phyloP scores from a whole-genome alignment of 306 rosid species.

The Pachyrhizus erosus region DNA sequence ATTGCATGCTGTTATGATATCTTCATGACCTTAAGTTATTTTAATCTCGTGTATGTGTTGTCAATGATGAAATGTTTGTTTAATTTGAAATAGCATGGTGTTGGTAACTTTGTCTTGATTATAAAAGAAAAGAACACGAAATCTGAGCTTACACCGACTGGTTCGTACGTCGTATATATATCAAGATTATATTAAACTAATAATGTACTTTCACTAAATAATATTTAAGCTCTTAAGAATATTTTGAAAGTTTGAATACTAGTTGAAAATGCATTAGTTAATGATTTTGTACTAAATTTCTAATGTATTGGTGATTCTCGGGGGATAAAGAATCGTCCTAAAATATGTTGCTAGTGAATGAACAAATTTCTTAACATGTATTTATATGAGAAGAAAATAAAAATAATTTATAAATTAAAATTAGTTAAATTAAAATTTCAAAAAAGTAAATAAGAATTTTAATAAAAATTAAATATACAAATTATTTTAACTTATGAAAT shows the following conservation, averaged over 20 bases:
- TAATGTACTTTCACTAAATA: no score
- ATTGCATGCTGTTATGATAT: constrained; percentile 15
- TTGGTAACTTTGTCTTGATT: background rate
- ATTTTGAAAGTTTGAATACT: no score
- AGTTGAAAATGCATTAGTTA: background rate
- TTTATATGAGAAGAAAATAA: background rate
- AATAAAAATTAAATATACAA: background rate
- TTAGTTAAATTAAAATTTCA: background rate
- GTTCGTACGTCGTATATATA: background rate
- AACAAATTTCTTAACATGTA: background rate
- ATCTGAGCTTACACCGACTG: background rate
- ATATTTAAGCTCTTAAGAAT: no score
- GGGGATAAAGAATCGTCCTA: background rate
- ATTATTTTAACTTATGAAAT: background rate
- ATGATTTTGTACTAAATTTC: background rate
- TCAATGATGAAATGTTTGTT: constrained; percentile 33
- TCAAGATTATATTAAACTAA: background rate
- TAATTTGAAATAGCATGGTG: constrained; percentile 1
- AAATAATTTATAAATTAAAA: background rate
- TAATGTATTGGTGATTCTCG: background rate
- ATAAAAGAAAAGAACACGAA: background rate
- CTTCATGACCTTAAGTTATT: background rate
- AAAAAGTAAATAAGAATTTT: background rate
- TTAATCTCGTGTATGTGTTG: background rate
- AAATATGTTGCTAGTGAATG: background rate